Percentiles rank a stretch among this genome's conserved stretches.
phyloP scores from a whole-genome alignment of 345 rosid genomes.

The Mangifera indica region DNA sequence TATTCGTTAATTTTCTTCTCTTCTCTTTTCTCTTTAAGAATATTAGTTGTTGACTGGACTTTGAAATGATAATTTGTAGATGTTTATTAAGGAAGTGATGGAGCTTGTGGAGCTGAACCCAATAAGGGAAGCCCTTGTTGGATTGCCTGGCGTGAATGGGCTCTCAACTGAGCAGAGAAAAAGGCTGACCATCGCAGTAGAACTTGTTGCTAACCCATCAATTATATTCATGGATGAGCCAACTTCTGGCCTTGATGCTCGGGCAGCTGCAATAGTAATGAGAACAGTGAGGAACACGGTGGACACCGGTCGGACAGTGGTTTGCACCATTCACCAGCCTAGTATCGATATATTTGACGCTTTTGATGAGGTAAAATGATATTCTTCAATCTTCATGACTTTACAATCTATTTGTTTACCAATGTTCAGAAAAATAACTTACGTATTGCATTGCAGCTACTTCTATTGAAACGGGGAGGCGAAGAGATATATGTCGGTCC shows the following conservation, averaged over 20 bases:
- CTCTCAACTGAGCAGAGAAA: conserved; percentile 65
- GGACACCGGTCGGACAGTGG: conserved; percentile 71
- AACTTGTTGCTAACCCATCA: conserved; percentile 67
- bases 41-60: not conserved
- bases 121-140: conserved; percentile 52
- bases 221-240: conserved; percentile 81
- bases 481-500: conserved; percentile 64
- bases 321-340: conserved; percentile 75
- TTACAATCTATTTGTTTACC: not conserved
- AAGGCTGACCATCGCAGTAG: conserved; percentile 67
- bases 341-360: conserved; percentile 71
- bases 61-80: conserved; percentile 34
- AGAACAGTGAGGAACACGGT: conserved; percentile 72
- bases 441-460: conserved; percentile 30
- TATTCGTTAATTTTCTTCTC: too few species aligned
- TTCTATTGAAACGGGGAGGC: conserved; percentile 55
- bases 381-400: not conserved
- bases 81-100: conserved; percentile 72
- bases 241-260: conserved; percentile 69
- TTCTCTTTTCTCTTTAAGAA: too few species aligned
- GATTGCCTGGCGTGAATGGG: conserved; percentile 62
- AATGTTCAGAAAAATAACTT: too few species aligned
- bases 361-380: conserved; percentile 55
- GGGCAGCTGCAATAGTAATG: conserved; percentile 82
- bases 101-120: conserved; percentile 64